A percentile compares a stretch with the other conserved stretches of the same genome.
Conservation (phyloP, 2,329 filamentous ascomycete genomes). For the Phialocephala sp. region DNA sequence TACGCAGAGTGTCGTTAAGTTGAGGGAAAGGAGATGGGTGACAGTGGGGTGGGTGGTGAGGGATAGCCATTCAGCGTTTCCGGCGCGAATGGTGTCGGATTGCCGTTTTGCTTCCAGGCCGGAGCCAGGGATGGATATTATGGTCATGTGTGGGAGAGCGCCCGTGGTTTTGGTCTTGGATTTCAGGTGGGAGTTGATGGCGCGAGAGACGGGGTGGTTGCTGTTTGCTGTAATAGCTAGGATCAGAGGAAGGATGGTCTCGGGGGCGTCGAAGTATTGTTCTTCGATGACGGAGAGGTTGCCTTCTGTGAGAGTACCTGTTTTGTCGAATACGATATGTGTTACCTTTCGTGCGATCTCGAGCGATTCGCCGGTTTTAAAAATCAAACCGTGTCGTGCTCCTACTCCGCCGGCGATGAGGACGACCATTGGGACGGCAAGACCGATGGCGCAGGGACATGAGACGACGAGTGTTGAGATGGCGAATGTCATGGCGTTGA, state of each 20-base stretch:
- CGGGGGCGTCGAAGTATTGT: slow-evolving; percentile 42
- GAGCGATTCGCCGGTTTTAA: slow-evolving; percentile 69
- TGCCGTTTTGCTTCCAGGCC: slow-evolving; percentile 50
- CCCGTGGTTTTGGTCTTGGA: slow-evolving; percentile 29
- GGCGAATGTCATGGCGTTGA: slow-evolving; percentile 70
- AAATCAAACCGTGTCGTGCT: slow-evolving; percentile 68
- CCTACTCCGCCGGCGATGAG: slow-evolving; percentile 72
- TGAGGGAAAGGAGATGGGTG: slow-evolving; percentile 43
- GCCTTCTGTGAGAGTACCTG: slow-evolving; percentile 73
- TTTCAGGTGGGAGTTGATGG: slow-evolving; percentile 45
- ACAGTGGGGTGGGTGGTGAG: slow-evolving; percentile 44
- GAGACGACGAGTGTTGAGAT: slow-evolving; percentile 75
- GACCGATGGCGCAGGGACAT: slow-evolving; percentile 78
- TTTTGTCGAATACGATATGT: slow-evolving; percentile 81
- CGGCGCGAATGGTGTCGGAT: slow-evolving; percentile 49
- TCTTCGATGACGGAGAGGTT: slow-evolving; percentile 52
- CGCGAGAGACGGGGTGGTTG: slow-evolving; percentile 39
- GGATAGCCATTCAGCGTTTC: slow-evolving; percentile 56
- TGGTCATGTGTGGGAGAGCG: slow-evolving; percentile 41
- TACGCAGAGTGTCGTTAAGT: slow-evolving; percentile 55
- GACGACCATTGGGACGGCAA: slow-evolving; percentile 76
- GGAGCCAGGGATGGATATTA: slow-evolving; percentile 50
- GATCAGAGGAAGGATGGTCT: slow-evolving; percentile 37
- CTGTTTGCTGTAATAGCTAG: slow-evolving; percentile 44
- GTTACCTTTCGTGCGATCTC: slow-evolving; percentile 65